Base-by-base conservation (phyloP, 2,329 filamentous ascomycete genomes). In the Ophiocordyceps camponoti-floridani region DNA sequence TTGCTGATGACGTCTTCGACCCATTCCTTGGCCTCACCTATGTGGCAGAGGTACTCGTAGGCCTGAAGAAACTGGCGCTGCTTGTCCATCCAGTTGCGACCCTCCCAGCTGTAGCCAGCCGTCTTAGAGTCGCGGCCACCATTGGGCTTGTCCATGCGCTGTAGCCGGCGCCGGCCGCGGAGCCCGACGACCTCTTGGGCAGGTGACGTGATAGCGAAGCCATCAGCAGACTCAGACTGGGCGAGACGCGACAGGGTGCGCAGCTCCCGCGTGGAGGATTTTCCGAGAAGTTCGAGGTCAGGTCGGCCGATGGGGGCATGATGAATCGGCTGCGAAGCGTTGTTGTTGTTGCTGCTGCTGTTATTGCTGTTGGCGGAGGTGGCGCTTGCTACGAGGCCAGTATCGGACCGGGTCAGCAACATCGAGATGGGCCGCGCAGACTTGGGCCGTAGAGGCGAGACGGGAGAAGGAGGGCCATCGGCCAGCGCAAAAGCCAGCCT, bases 21-120 rank as follows among this genome's bases (percentile, higher is more conserved):
- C 91, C 91, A 98, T 62, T 96, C 89, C 59, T 96, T 96, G 19
- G 91, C 91, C 67, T 98, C 91, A 59, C 91, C 91, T 51, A 98
- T 96, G 58, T 98, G 91, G 59, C 91, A 98, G 35, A 98, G 80
- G 59, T 98, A 98, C 61, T 98, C 91, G 58, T 98, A 98, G 7
- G 91, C 91, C 61, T 94, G 85, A 44, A 98, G 66, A 56, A 95
- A 96, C 59, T 96, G 89, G 26, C 91, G 77, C 59, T 98, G 89
- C 58, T 94, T 91, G 61, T 98, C 91, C 89, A 98, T 98, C 91
- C 91, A 98, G 58, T 89, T 94, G 43, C 84, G 77, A 18, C 80
- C 79, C 50, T 84, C 77, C 81, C 87, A 91, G 43, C 78, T 74
- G 51, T 81, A 85, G 26, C 63, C 69, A 46, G 65, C 67, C 6